Evolutionary conservation across 75 land plant species (phyloP).

Genomic region (Pinus tabuliformis): DNA sequence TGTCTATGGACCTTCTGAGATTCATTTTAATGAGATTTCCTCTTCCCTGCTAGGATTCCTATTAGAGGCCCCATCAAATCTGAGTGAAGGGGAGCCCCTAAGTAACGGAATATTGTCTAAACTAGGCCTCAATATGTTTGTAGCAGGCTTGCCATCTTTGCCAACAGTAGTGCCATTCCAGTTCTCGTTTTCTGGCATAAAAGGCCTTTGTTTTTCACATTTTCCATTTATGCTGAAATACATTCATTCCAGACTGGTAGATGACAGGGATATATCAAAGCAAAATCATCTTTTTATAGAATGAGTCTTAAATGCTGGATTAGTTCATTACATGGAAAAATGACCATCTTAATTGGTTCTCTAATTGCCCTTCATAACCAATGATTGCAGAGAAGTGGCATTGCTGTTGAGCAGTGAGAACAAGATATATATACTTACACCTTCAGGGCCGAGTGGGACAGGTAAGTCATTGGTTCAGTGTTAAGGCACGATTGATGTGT

Average conservation of each 20-base stretch:
- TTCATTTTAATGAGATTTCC: no score
- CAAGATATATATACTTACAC: constrained; percentile 31
- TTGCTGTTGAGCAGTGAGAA: constrained; percentile 41
- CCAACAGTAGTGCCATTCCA: not conserved
- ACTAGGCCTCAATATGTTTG: no score
- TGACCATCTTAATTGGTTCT: not conserved
- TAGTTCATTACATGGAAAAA: not conserved
- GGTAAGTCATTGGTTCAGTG: not conserved
- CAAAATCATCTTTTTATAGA: not conserved
- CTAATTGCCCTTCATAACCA: not conserved
- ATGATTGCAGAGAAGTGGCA: constrained; percentile 38
- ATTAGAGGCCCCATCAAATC: no score
- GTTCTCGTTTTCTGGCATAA: not conserved
- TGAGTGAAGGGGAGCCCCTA: no score
- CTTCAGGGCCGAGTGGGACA: not conserved
- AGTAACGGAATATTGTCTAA: no score
- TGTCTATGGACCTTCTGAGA: no score
- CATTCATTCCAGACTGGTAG: not conserved
- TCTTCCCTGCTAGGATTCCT: no score
- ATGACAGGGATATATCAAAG: not conserved
- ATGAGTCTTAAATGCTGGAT: not conserved
- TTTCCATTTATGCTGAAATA: not conserved
- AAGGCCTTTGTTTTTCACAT: not conserved
- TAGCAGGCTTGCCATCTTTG: no score
- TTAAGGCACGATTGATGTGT: not conserved